Conservation (phyloP, 495 filamentous ascomycete genomes). For the Xylaria sp. region DNA sequence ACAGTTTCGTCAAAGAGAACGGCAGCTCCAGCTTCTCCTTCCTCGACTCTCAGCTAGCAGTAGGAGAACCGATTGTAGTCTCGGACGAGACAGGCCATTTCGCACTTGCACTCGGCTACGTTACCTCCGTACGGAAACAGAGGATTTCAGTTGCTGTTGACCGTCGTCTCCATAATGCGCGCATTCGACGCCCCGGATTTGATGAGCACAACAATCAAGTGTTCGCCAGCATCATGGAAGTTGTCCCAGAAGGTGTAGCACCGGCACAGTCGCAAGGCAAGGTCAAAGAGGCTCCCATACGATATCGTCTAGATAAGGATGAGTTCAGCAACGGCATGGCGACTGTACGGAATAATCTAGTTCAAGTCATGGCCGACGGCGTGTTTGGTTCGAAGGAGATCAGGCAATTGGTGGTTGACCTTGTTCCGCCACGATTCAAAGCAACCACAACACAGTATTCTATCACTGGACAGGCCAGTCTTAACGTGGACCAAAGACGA, state of each 20-base stretch:
- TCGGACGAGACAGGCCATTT: constrained; percentile 96
- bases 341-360: constrained; percentile 87
- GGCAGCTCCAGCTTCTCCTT: constrained; percentile 72
- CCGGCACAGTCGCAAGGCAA: constrained; percentile 56
- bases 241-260: constrained; percentile 61
- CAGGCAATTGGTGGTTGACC: constrained; percentile 78
- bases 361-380: constrained; percentile 87
- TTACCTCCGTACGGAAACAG: constrained; percentile 73
- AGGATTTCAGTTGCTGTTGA: constrained; percentile 88
- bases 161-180: constrained; percentile 82
- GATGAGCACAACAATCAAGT: constrained; percentile 77
- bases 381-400: constrained; percentile 73
- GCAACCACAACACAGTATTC: constrained; percentile 62
- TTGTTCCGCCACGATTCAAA: constrained; percentile 76
- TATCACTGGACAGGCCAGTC: constrained; percentile 59
- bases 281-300: constrained; percentile 59
- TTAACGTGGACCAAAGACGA: constrained; percentile 86
- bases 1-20: constrained; percentile 77
- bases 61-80: constrained; percentile 93
- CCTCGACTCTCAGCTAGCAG: constrained; percentile 84
- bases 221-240: constrained; percentile 92
- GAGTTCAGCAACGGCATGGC: constrained; percentile 99
- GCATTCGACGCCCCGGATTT: constrained; percentile 76
- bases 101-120: constrained; percentile 89
- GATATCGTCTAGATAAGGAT: constrained; percentile 93